Conservation (phyloP, 768 basidiomycete species). For the Hypholoma fasciculare region DNA sequence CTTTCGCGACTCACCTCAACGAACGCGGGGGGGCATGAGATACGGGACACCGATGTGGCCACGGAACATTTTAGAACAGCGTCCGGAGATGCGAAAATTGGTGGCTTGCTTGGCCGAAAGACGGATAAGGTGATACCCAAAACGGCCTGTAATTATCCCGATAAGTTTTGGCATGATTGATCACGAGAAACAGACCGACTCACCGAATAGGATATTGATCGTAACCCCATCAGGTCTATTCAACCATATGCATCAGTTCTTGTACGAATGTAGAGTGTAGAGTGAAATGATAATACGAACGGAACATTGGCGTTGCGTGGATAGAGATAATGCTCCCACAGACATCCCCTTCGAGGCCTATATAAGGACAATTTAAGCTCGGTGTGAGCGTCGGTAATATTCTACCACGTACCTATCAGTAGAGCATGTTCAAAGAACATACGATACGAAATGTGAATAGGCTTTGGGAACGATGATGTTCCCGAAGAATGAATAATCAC, state of each 20-base stretch:
- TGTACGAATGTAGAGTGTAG: too few relatives aligned
- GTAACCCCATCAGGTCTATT: slow-evolving; percentile 6
- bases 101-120: background rate
- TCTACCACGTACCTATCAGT: background rate
- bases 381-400: background rate
- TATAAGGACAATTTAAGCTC: background rate
- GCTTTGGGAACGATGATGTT: slow-evolving; percentile 4
- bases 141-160: background rate
- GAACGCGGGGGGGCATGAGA: slow-evolving; percentile 5
- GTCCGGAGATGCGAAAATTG: background rate
- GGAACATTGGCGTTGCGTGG: slow-evolving; percentile 4
- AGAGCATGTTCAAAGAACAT: slow-evolving; percentile 4
- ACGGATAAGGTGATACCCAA: slow-evolving; percentile 2
- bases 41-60: background rate
- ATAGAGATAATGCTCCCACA: background rate
- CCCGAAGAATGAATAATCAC: slow-evolving; percentile 9
- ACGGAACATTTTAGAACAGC: background rate
- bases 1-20: background rate
- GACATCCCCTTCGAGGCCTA: slow-evolving; percentile 1
- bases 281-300: background rate
- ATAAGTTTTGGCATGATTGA: background rate
- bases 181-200: too few relatives aligned
- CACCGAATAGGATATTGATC: background rate
- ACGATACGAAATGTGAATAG: background rate
- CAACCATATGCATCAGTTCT: too few relatives aligned